Conservation (phyloP, 2,329 filamentous ascomycete species). For the Claviceps spartinae region DNA sequence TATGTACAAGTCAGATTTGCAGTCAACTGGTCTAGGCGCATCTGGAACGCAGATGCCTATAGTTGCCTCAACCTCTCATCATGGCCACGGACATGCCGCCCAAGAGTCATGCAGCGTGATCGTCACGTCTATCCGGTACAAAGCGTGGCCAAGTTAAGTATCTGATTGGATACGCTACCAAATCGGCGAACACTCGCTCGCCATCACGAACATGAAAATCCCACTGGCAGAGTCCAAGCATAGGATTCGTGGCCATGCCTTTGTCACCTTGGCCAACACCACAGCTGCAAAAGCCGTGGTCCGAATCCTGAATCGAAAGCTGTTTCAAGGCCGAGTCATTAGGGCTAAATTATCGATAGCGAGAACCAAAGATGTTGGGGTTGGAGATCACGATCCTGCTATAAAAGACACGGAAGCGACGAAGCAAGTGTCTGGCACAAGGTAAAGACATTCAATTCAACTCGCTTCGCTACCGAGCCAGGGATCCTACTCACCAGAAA, state of each 20-base stretch:
- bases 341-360: constrained; percentile 1
- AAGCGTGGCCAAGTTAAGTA: constrained; percentile 12
- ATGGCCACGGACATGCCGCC: constrained; percentile 2
- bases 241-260: constrained; percentile 15
- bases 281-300: constrained; percentile 12
- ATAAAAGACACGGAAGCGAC: not conserved
- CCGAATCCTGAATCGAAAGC: constrained; percentile 14
- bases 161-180: constrained; percentile 15
- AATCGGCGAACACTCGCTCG: constrained; percentile 9
- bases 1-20: too few species aligned
- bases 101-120: constrained; percentile 13
- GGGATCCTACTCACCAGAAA: too few species aligned
- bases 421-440: not conserved
- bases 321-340: constrained; percentile 14
- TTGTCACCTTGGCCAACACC: constrained; percentile 13
- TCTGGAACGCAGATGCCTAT: not conserved
- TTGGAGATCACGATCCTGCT: not conserved
- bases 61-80: not conserved
- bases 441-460: not conserved
- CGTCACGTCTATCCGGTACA: constrained; percentile 14
- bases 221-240: constrained; percentile 11
- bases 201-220: constrained; percentile 14
- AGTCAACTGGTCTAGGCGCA: not conserved
- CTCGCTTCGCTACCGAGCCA: too few species aligned
- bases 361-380: not conserved